phyloP scores from a whole-genome alignment of 129 eudicot species.

The Saposhnikovia divaricata region DNA sequence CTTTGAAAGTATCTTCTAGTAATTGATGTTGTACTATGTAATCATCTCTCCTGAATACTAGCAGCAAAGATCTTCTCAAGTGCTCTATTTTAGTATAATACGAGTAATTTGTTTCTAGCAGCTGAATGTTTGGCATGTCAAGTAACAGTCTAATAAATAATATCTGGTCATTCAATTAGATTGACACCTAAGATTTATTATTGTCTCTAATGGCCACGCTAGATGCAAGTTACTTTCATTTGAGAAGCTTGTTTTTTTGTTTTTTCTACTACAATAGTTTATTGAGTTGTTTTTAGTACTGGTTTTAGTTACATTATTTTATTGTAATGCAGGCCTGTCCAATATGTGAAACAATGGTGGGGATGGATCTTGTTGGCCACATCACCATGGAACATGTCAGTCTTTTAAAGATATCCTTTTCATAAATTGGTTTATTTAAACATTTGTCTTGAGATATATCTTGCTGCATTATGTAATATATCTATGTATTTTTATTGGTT shows the following conservation, averaged over 20 bases:
- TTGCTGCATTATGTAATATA: too few relatives aligned
- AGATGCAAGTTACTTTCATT: background rate
- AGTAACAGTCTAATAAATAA: background rate
- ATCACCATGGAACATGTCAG: conserved; percentile 76
- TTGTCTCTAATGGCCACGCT: background rate
- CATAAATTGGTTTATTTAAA: background rate
- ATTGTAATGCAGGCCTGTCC: conserved; percentile 63
- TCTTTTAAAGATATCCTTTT: conserved; percentile 84
- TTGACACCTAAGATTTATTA: background rate
- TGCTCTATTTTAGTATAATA: background rate
- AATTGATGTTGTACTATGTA: background rate
- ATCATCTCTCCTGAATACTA: background rate
- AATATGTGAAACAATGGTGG: conserved; percentile 64
- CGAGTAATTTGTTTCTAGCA: background rate
- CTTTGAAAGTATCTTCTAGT: background rate
- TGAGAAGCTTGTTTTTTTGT: background rate
- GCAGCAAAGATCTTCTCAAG: background rate
- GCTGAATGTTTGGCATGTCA: background rate
- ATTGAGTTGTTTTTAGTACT: background rate
- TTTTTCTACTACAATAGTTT: background rate
- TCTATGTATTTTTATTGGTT: too few relatives aligned
- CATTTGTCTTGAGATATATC: too few relatives aligned
- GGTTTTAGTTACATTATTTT: background rate
- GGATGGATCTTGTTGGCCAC: conserved; percentile 64
- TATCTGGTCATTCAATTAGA: background rate